Percentiles rank a stretch among this genome's conserved stretches.
phyloP scores from a whole-genome alignment of 2,329 filamentous ascomycete species.

The Epichloe gansuensis region DNA sequence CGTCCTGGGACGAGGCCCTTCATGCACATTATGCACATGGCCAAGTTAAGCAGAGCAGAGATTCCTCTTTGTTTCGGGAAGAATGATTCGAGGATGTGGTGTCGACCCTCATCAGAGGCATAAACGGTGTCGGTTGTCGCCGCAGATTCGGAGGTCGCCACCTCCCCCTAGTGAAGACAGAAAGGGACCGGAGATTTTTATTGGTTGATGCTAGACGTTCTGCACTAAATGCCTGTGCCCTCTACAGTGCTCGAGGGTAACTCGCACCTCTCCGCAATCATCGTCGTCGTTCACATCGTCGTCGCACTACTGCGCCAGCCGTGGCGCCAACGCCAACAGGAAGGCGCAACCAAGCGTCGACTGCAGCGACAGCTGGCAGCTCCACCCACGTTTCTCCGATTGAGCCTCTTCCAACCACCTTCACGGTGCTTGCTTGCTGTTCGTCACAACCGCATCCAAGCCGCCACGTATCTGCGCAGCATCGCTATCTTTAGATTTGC shows the following conservation, averaged over 20 bases:
- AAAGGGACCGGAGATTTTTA: not conserved
- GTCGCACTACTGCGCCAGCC: not conserved
- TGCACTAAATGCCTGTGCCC: not conserved
- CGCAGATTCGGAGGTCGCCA: conserved; percentile 22
- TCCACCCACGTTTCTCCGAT: conserved; percentile 6
- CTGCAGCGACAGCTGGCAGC: conserved; percentile 4
- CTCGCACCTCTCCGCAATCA: conserved; percentile 3
- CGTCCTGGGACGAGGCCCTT: not conserved
- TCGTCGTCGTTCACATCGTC: not conserved
- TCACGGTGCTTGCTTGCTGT: conserved; percentile 6
- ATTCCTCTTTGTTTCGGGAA: not conserved
- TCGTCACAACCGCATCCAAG: not conserved
- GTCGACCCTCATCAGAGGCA: not conserved
- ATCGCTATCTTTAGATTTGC: conserved; percentile 13
- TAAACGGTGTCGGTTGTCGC: conserved; percentile 3
- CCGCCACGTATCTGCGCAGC: conserved; percentile 13
- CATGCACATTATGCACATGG: not conserved
- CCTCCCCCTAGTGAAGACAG: conserved; percentile 11
- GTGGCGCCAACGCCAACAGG: not conserved
- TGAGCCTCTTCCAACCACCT: conserved; percentile 6
- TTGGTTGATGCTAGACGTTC: not conserved
- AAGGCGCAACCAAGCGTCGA: not conserved
- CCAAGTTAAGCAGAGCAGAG: not conserved
- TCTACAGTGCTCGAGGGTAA: not conserved
- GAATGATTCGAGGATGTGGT: not conserved